These are phyloP conservation scores for Suhomyces chickasaworum DNA, from an alignment of 1,139 yeast genomes.

Conservation along the genomic window DNA sequence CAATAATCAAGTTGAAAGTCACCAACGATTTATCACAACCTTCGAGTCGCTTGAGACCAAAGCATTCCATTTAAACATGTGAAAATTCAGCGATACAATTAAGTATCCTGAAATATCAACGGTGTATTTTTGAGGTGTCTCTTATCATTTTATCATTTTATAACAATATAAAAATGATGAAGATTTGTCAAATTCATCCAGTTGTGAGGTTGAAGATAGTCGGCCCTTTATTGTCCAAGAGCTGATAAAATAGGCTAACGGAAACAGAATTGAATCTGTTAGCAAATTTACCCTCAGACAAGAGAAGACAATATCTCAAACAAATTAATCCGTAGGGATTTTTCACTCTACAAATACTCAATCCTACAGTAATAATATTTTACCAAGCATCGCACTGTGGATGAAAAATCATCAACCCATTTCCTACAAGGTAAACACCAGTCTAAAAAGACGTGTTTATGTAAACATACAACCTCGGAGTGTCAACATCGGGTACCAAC, in stretches of 20 bases:
- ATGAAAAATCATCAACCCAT: not conserved
- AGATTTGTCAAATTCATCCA: not conserved
- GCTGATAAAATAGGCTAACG: too few relatives aligned
- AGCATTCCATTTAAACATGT: not conserved
- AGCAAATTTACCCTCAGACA: too few relatives aligned
- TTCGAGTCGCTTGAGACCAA: conserved; percentile 1
- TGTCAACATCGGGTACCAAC: not conserved
- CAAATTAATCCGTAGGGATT: not conserved
- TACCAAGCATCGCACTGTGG: not conserved
- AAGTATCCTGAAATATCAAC: not conserved
- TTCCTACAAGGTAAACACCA: not conserved
- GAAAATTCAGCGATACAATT: not conserved
- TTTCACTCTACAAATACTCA: not conserved
- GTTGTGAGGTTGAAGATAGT: not conserved
- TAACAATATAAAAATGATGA: not conserved
- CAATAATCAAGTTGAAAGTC: conserved; percentile 1
- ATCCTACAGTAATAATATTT: not conserved
- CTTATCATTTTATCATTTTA: not conserved
- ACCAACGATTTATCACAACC: conserved; percentile 1
- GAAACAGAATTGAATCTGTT: too few relatives aligned
- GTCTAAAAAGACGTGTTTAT: not conserved
- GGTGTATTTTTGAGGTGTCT: not conserved
- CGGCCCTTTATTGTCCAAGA: not conserved
- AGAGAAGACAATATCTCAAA: not conserved
- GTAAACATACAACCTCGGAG: not conserved